Conservation (phyloP, 768 basidiomycete species). For the Cystobasidium ongulense region DNA sequence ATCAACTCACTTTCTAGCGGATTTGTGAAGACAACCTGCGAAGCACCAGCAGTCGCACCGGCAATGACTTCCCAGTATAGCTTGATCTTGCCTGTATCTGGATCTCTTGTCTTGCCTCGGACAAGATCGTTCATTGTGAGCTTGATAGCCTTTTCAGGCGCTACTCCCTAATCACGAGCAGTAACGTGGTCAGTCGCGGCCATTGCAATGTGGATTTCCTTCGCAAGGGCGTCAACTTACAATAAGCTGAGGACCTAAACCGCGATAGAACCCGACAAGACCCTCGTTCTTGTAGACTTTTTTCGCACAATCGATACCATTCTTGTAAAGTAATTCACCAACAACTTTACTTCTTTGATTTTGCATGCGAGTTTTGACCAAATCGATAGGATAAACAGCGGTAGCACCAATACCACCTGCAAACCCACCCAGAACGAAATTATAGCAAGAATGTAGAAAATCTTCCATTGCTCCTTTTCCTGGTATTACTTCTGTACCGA, state of each 20-base stretch:
- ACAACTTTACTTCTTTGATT: conserved; percentile 95
- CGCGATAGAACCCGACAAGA: conserved; percentile 88
- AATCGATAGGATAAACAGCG: conserved; percentile 77
- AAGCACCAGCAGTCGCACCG: conserved; percentile 87
- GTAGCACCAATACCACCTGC: conserved; percentile 93
- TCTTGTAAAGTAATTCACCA: conserved; percentile 92
- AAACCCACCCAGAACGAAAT: conserved; percentile 74
- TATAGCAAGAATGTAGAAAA: conserved; percentile 67
- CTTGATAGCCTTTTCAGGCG: conserved; percentile 96
- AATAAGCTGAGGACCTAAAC: conserved; percentile 85
- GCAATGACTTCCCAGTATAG: conserved; percentile 84
- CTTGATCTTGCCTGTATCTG: conserved; percentile 88
- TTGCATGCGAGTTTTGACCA: conserved; percentile 64
- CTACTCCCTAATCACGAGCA: conserved; percentile 63
- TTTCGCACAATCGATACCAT: conserved; percentile 83
- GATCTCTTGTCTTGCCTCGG: conserved; percentile 73
- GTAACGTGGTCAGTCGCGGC: not conserved
- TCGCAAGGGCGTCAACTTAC: conserved; percentile 48
- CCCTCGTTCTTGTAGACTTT: conserved; percentile 96
- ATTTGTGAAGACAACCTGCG: conserved; percentile 98
- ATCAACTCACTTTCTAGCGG: conserved; percentile 82
- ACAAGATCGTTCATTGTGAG: conserved; percentile 91
- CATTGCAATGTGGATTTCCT: conserved; percentile 6
- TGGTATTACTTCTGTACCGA: conserved; percentile 44
- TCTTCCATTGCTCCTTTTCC: conserved; percentile 38